Percentiles rank a stretch among this genome's conserved stretches.
These are phyloP conservation scores for Fragilaria radians DNA, from an alignment of 108 stramenopile genomes.

Conservation along the genomic window DNA sequence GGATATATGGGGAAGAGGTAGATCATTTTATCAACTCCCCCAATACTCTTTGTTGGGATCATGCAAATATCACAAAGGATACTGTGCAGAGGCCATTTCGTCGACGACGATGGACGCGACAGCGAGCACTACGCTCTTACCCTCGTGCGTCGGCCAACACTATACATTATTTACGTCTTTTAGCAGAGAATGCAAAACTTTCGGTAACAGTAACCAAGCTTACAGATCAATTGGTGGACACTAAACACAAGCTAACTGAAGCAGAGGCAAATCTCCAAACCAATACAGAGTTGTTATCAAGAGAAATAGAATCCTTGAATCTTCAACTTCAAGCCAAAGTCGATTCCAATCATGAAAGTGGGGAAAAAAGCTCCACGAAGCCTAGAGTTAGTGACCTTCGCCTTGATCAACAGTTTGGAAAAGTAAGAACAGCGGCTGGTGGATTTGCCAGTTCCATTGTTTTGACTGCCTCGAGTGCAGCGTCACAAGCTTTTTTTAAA, in stretches of 20 bases:
- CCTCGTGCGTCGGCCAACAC: constrained; percentile 33
- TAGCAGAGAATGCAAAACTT: constrained; percentile 41
- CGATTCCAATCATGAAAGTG: neutral
- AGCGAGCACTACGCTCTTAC: constrained; percentile 42
- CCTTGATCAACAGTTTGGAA: neutral
- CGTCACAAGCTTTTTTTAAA: neutral
- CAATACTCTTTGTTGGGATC: neutral
- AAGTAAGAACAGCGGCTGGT: neutral
- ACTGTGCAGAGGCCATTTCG: constrained; percentile 9
- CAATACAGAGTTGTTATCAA: neutral
- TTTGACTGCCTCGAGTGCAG: neutral
- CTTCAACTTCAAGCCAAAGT: neutral
- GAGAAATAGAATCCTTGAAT: neutral
- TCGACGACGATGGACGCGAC: constrained; percentile 45
- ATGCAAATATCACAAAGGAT: constrained; percentile 5
- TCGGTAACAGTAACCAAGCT: constrained; percentile 28
- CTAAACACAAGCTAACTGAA: constrained; percentile 44
- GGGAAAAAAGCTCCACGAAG: neutral
- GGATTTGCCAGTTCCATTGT: neutral
- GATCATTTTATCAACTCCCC: constrained; percentile 7
- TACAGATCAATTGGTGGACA: constrained; percentile 41
- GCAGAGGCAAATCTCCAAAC: constrained; percentile 14
- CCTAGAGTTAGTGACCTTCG: neutral
- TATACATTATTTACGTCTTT: constrained; percentile 26
- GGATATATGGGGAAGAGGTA: constrained; percentile 37